Evolutionary conservation across 2,329 filamentous ascomycete genomes (phyloP).

Genomic region (Alternaria gansuensis): DNA sequence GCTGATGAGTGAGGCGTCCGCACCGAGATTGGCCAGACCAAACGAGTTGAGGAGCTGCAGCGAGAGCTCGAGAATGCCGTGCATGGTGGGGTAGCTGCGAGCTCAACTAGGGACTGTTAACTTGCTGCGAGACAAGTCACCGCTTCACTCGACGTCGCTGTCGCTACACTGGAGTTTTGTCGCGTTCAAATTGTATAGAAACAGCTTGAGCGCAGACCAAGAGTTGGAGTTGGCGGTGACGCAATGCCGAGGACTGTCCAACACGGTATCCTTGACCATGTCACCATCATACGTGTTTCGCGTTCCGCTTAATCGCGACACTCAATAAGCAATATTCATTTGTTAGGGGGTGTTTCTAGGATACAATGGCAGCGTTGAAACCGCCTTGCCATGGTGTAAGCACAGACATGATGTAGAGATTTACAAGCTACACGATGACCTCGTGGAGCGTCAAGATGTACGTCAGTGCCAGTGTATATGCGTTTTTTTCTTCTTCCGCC

Average conservation of each 20-base stretch:
- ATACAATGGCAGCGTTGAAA: neutral
- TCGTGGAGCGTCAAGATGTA: neutral
- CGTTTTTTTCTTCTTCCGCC: neutral
- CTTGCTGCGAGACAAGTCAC: neutral
- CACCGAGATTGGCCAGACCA: slow-evolving; percentile 30
- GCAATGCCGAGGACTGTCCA: slow-evolving; percentile 14
- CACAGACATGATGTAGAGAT: neutral
- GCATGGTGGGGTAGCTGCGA: slow-evolving; percentile 31
- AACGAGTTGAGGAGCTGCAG: slow-evolving; percentile 37
- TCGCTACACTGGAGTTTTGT: slow-evolving; percentile 4
- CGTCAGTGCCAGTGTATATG: neutral
- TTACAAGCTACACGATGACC: neutral
- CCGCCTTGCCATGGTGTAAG: neutral
- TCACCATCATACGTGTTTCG: neutral
- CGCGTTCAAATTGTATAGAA: slow-evolving; percentile 4
- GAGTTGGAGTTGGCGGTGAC: slow-evolving; percentile 14
- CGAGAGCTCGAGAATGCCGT: slow-evolving; percentile 37
- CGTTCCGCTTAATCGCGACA: neutral
- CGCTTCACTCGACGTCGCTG: slow-evolving; percentile 3
- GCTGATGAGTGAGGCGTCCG: slow-evolving; percentile 10
- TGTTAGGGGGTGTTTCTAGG: neutral
- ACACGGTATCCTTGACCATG: slow-evolving; percentile 10
- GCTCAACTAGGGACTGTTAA: neutral
- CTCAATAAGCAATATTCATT: neutral
- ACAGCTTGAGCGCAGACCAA: slow-evolving; percentile 13